phyloP scores from a whole-genome alignment of 345 rosid genomes.

The Rhodamnia rubescens region DNA sequence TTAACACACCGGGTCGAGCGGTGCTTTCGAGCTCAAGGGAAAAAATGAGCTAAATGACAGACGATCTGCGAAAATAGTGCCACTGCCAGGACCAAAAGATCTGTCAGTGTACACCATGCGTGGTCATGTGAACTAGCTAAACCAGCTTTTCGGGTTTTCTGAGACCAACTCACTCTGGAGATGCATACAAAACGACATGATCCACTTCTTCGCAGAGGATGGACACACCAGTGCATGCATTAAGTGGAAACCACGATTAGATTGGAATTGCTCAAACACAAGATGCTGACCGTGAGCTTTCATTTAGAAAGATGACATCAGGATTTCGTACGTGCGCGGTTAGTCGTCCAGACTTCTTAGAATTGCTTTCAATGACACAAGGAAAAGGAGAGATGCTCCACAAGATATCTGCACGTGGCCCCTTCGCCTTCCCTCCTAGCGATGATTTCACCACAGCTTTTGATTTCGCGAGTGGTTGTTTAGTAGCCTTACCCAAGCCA shows the following conservation, averaged over 20 bases:
- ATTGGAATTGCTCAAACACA: neutral
- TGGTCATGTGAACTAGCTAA: neutral
- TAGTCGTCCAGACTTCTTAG: constrained; percentile 11
- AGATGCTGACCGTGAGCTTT: neutral
- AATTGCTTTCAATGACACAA: constrained; percentile 5
- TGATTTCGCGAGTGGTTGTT: constrained; percentile 24
- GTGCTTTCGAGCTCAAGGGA: neutral
- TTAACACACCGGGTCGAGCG: neutral
- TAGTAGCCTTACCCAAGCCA: constrained; percentile 32
- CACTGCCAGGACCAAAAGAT: neutral
- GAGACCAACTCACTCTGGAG: neutral
- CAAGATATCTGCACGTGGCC: constrained; percentile 14
- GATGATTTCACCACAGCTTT: constrained; percentile 25
- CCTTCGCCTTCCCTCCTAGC: constrained; percentile 10
- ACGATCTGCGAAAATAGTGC: neutral
- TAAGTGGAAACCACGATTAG: neutral
- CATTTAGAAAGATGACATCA: constrained; percentile 28
- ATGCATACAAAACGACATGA: neutral
- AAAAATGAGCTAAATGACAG: neutral
- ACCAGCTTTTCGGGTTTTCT: neutral
- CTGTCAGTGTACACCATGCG: neutral
- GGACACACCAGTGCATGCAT: neutral
- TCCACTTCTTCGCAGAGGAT: neutral
- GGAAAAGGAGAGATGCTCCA: constrained; percentile 54
- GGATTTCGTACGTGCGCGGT: constrained; percentile 40